A percentile compares a stretch with the other conserved stretches of the same genome.
Conservation (phyloP, 768 basidiomycete species). For the Mycena venus region DNA sequence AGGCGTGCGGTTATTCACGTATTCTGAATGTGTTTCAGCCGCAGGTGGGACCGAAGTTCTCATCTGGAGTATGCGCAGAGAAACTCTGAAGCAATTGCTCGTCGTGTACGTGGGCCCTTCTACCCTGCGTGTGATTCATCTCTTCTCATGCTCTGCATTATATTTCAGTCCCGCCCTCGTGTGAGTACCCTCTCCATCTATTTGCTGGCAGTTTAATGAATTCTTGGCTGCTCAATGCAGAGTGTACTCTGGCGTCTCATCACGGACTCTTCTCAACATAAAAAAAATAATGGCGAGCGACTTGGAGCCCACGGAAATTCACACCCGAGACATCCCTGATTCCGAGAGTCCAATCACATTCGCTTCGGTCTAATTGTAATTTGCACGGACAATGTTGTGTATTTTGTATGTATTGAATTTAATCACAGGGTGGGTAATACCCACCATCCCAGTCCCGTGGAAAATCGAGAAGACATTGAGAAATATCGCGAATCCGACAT, state of each 20-base stretch:
- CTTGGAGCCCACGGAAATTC: not conserved
- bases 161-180: constrained; percentile 15
- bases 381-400: no score
- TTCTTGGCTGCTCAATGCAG: not conserved
- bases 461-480: no score
- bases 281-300: not conserved
- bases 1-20: not conserved
- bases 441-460: no score
- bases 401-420: no score
- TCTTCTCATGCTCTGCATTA: not conserved
- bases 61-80: constrained; percentile 6
- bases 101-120: not conserved
- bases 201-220: no score
- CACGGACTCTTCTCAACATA: constrained; percentile 3
- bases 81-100: constrained; percentile 19
- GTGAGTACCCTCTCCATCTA: constrained; percentile 1
- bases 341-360: not conserved
- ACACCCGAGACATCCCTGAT: not conserved
- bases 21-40: not conserved
- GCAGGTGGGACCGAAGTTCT: constrained; percentile 8
- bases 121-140: not conserved
- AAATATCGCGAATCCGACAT: no score
- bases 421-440: no score
- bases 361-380: not conserved
- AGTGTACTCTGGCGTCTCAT: constrained; percentile 10